Conservation (phyloP, 768 basidiomycete genomes). For the Rhodotorula babjevae region DNA sequence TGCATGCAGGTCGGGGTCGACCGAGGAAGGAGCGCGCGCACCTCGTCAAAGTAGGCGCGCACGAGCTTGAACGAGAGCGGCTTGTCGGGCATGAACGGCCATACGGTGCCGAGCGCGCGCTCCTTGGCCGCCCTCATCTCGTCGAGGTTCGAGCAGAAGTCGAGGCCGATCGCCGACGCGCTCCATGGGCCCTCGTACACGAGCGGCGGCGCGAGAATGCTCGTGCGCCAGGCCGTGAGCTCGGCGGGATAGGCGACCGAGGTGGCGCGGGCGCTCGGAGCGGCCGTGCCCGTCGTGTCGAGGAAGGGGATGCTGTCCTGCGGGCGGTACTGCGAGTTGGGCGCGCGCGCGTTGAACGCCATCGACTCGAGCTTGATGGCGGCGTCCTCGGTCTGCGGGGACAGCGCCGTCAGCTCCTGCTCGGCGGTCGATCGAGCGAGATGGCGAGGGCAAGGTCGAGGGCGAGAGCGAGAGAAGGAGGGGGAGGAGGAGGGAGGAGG, state of each 20-base stretch:
- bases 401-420: not conserved
- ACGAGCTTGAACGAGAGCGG: constrained; percentile 1
- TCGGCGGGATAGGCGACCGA: not conserved
- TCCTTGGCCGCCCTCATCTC: not conserved
- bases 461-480: no score
- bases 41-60: constrained; percentile 23
- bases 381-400: constrained; percentile 32
- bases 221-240: constrained; percentile 17
- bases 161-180: constrained; percentile 10
- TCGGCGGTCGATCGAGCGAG: no score
- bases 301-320: constrained; percentile 30
- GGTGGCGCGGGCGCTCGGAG: not conserved
- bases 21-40: not conserved
- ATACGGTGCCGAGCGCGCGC: not conserved
- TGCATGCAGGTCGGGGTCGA: not conserved
- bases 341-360: constrained; percentile 17
- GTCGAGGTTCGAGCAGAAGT: constrained; percentile 6
- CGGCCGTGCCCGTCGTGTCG: constrained; percentile 5
- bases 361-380: constrained; percentile 32
- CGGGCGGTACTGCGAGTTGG: constrained; percentile 12
- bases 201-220: constrained; percentile 20
- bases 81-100: constrained; percentile 6
- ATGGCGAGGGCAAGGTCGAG: not conserved
- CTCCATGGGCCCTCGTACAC: constrained; percentile 23
- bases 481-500: no score